Evolutionary conservation across 129 eudicot genomes (phyloP).

Genomic region (Sambucus nigra): DNA sequence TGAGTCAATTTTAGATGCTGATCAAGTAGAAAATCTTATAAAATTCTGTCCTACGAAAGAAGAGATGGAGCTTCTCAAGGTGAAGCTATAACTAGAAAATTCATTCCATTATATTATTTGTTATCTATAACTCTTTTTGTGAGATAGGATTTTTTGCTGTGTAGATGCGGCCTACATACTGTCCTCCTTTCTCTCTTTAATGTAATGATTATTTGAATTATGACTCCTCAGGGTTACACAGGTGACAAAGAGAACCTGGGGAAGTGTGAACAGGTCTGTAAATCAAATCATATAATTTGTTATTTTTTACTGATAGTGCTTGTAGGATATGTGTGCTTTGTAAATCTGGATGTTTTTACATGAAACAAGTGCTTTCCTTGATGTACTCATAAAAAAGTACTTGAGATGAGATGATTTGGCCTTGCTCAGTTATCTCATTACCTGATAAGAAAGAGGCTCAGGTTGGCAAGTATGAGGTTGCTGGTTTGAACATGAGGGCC

Average conservation of each 20-base stretch:
- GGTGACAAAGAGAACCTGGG: constrained; percentile 72
- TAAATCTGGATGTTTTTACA: not conserved
- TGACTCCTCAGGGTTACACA: constrained; percentile 44
- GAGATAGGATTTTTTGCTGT: not conserved
- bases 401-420: too few species aligned
- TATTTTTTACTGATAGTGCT: not conserved
- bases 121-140: not conserved
- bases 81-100: constrained; percentile 12
- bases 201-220: constrained; percentile 6
- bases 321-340: not conserved
- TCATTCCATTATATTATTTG: not conserved
- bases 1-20: constrained; percentile 75
- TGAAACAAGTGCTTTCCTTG: not conserved
- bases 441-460: not conserved
- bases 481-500: not conserved
- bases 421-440: not conserved
- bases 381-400: not conserved
- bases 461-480: not conserved
- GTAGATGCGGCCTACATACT: not conserved
- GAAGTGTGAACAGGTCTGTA: constrained; percentile 74
- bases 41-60: constrained; percentile 83
- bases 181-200: not conserved
- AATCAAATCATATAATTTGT: constrained; percentile 5
- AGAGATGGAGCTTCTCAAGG: constrained; percentile 91
- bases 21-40: constrained; percentile 82